These are phyloP conservation scores for Perilla frutescens DNA, from an alignment of 257 asterid genomes.

Conservation along the genomic window DNA sequence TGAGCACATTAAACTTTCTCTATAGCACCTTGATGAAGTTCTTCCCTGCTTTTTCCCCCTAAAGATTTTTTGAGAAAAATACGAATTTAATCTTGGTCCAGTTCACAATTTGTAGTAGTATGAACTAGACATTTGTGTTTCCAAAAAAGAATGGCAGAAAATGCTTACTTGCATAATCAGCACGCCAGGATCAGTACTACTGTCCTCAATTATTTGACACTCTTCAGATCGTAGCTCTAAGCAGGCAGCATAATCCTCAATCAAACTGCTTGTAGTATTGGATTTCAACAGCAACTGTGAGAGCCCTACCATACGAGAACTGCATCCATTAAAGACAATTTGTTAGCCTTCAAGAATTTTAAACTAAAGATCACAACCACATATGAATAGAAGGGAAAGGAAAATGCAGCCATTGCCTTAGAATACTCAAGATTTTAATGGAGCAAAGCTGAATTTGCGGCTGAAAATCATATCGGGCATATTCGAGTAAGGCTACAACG, in stretches of 20 bases:
- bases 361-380: slow-evolving; percentile 32
- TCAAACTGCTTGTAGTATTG: slow-evolving; percentile 66
- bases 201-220: slow-evolving; percentile 80
- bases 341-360: slow-evolving; percentile 25
- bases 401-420: slow-evolving; percentile 57
- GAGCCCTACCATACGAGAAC: slow-evolving; percentile 93
- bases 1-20: slow-evolving; percentile 12
- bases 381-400: slow-evolving; percentile 26
- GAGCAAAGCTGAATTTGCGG: slow-evolving; percentile 87
- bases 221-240: slow-evolving; percentile 92
- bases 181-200: slow-evolving; percentile 82
- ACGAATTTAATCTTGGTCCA: not conserved
- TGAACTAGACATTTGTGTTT: slow-evolving; percentile 4
- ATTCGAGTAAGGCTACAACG: slow-evolving; percentile 79
- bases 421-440: slow-evolving; percentile 81
- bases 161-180: slow-evolving; percentile 86
- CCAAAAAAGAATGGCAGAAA: slow-evolving; percentile 10
- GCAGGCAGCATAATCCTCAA: slow-evolving; percentile 98
- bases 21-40: slow-evolving; percentile 3
- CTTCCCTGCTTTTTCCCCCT: not conserved
- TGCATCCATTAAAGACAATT: slow-evolving; percentile 47
- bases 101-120: slow-evolving; percentile 5
- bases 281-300: slow-evolving; percentile 82
- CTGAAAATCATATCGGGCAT: slow-evolving; percentile 86
- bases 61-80: not conserved